Conservation (phyloP, 139 green algal species). For the Pseudopediastrum boryanum region DNA sequence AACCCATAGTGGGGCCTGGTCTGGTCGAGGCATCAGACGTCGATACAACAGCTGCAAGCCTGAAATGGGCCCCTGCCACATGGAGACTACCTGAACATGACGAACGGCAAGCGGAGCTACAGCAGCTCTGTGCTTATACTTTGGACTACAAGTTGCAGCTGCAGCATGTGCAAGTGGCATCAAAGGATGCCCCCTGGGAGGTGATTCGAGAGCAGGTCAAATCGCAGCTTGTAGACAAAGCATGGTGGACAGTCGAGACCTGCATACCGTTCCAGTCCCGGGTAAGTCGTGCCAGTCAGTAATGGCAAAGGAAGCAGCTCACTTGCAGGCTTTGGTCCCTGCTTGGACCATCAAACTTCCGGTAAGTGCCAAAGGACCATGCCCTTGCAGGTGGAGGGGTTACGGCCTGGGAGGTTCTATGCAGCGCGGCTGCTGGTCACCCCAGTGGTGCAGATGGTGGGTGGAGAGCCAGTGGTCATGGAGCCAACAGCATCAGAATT, state of each 20-base stretch:
- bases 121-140: constrained; percentile 4
- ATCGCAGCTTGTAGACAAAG: too few species aligned
- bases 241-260: too few species aligned
- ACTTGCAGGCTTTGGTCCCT: too few species aligned
- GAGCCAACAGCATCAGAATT: constrained; percentile 42
- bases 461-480: constrained; percentile 18
- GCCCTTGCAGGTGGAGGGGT: constrained; percentile 49
- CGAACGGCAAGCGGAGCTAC: constrained; percentile 20
- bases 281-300: too few species aligned
- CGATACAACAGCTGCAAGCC: background rate
- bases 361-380: too few species aligned
- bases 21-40: too few species aligned
- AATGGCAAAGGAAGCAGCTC: too few species aligned
- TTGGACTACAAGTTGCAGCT: constrained; percentile 25
- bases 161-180: constrained; percentile 23
- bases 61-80: constrained; percentile 1
- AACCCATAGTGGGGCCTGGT: too few species aligned
- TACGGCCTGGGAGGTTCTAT: constrained; percentile 61
- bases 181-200: too few species aligned
- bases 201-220: too few species aligned
- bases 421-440: constrained; percentile 44
- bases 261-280: too few species aligned
- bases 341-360: too few species aligned
- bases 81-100: constrained; percentile 25
- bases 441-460: background rate